Conservation (phyloP, 1,139 yeast species). For the Entelexis sorbosivorans region DNA sequence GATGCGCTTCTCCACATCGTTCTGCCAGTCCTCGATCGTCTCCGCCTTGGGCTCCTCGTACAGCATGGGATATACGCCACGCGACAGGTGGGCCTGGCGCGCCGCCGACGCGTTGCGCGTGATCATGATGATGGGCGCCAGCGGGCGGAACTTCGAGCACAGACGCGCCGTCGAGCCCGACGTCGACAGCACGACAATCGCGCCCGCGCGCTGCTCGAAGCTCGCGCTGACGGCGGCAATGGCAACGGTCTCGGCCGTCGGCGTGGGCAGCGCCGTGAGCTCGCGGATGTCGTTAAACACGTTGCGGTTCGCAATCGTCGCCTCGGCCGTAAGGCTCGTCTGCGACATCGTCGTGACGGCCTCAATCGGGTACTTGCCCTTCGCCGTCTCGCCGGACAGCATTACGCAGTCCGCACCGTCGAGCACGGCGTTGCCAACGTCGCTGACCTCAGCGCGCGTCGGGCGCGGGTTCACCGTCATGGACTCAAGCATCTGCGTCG, state of each 20-base stretch:
- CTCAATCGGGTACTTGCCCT: slow-evolving; percentile 95
- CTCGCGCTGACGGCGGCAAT: slow-evolving; percentile 94
- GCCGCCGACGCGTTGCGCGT: slow-evolving; percentile 92
- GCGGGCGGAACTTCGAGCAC: slow-evolving; percentile 94
- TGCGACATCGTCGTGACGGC: slow-evolving; percentile 99
- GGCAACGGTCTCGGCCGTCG: slow-evolving; percentile 94
- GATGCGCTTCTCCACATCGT: slow-evolving; percentile 91
- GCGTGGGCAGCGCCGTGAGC: slow-evolving; percentile 78
- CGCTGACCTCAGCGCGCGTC: slow-evolving; percentile 99
- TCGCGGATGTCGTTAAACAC: slow-evolving; percentile 82
- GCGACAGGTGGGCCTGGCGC: slow-evolving; percentile 87
- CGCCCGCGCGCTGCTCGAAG: slow-evolving; percentile 92
- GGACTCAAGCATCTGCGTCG: slow-evolving; percentile 99
- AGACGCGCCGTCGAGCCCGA: slow-evolving; percentile 93
- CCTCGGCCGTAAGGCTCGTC: slow-evolving; percentile 92
- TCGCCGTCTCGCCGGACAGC: slow-evolving; percentile 99
- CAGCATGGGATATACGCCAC: slow-evolving; percentile 97
- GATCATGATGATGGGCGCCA: slow-evolving; percentile 94
- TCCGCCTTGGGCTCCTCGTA: slow-evolving; percentile 52
- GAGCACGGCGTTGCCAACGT: slow-evolving; percentile 96
- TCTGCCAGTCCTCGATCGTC: slow-evolving; percentile 74
- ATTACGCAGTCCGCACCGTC: slow-evolving; percentile 99
- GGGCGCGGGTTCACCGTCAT: slow-evolving; percentile 99
- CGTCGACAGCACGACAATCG: slow-evolving; percentile 90
- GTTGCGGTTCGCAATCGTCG: slow-evolving; percentile 84